Evolutionary conservation across 1,139 yeast genomes (phyloP).

Genomic region (Trichomonascaceae sp.): DNA sequence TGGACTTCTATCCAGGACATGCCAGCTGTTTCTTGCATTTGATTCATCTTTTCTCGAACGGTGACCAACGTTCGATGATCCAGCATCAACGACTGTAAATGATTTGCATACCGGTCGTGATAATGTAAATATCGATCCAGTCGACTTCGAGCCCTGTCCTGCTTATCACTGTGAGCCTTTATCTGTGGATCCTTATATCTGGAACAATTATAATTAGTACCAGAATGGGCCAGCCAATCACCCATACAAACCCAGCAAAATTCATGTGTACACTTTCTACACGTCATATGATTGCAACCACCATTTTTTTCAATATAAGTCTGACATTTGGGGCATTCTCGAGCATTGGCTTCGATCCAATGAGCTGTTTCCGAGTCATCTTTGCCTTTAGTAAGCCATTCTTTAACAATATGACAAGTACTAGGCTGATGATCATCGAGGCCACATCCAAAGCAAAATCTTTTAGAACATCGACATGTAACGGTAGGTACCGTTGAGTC

Average conservation of each 20-base stretch:
- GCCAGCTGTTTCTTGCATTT: constrained; percentile 55
- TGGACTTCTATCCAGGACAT: constrained; percentile 90
- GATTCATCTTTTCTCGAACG: constrained; percentile 59
- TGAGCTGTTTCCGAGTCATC: constrained; percentile 86
- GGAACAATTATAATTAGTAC: constrained; percentile 61
- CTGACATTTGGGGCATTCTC: constrained; percentile 67
- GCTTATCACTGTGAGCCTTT: constrained; percentile 30
- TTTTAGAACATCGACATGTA: constrained; percentile 58
- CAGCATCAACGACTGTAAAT: constrained; percentile 69
- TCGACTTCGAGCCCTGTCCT: constrained; percentile 35
- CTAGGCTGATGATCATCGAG: constrained; percentile 70
- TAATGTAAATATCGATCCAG: constrained; percentile 70
- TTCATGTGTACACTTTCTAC: constrained; percentile 68
- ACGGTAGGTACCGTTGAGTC: constrained; percentile 53
- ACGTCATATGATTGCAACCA: constrained; percentile 95
- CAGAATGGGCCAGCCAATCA: constrained; percentile 70
- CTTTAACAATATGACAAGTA: constrained; percentile 62
- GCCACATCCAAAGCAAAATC: constrained; percentile 75
- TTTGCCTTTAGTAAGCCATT: constrained; percentile 74
- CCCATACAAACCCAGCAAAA: constrained; percentile 94
- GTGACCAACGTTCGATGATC: constrained; percentile 59
- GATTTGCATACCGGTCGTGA: constrained; percentile 69
- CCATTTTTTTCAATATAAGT: constrained; percentile 71
- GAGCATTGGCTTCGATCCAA: constrained; percentile 88
- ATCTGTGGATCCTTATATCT: constrained; percentile 43